These are phyloP conservation scores for Sugiyamaella boreocaroliniensis DNA, from an alignment of 805 yeast genomes.

Conservation along the genomic window DNA sequence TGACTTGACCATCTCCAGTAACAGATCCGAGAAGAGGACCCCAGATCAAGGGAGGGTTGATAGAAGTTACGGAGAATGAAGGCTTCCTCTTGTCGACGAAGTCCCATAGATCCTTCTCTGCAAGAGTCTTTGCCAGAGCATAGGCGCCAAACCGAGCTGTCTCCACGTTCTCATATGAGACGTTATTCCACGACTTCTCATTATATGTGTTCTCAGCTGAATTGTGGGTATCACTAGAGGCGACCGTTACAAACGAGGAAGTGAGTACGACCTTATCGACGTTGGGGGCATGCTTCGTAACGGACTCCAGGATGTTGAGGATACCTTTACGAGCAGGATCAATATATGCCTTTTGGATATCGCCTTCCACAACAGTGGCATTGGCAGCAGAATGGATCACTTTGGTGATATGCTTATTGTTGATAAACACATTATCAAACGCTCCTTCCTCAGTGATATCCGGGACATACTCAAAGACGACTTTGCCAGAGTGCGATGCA, in stretches of 20 bases:
- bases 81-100: conserved; percentile 32
- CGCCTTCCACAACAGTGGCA: conserved; percentile 29
- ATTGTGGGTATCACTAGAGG: conserved; percentile 8
- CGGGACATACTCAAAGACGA: conserved; percentile 26
- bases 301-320: conserved; percentile 36
- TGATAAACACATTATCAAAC: conserved; percentile 41
- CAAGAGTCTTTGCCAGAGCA: conserved; percentile 44
- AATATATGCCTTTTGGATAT: conserved; percentile 37
- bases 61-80: conserved; percentile 21
- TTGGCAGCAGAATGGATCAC: conserved; percentile 40
- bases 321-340: conserved; percentile 46
- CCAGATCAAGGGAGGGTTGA: conserved; percentile 28
- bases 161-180: conserved; percentile 25
- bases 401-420: conserved; percentile 31
- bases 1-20: conserved; percentile 20
- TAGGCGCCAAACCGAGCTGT: conserved; percentile 12
- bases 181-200: conserved; percentile 30
- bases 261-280: conserved; percentile 41
- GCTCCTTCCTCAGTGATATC: conserved; percentile 36
- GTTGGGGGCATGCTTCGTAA: conserved; percentile 34
- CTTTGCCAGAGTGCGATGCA: background rate
- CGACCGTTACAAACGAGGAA: conserved; percentile 41
- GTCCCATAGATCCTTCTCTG: conserved; percentile 56
- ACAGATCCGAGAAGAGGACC: conserved; percentile 31
- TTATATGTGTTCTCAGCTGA: conserved; percentile 37